Conservation (phyloP, 1,284 basidiomycete species). For the Rhodofomes roseus region DNA sequence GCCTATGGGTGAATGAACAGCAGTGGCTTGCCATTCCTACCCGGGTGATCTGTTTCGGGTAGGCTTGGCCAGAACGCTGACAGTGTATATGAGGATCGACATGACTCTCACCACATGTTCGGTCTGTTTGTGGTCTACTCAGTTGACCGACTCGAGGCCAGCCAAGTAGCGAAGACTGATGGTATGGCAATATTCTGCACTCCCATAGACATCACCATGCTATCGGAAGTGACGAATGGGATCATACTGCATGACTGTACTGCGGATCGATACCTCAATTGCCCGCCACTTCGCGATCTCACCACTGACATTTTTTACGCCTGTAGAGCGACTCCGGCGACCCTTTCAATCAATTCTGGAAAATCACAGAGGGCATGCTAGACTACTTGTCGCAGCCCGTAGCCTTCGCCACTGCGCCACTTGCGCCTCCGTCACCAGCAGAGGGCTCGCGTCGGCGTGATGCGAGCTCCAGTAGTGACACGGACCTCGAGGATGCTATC, state of each 20-base stretch:
- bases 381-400: slow-evolving; percentile 80
- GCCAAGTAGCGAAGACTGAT: no score
- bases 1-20: background rate
- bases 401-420: slow-evolving; percentile 77
- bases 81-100: background rate
- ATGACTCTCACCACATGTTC: no score
- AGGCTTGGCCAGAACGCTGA: background rate
- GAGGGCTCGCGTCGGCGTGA: slow-evolving; percentile 36
- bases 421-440: slow-evolving; percentile 37
- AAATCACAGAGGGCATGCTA: slow-evolving; percentile 76
- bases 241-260: no score
- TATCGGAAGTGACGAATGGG: no score
- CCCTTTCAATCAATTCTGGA: slow-evolving; percentile 84
- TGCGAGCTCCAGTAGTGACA: slow-evolving; percentile 55
- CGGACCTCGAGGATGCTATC: slow-evolving; percentile 57
- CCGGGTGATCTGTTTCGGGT: background rate
- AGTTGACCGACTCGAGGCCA: no score
- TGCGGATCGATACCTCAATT: background rate
- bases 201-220: no score
- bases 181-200: no score
- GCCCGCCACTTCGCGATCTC: background rate
- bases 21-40: background rate
- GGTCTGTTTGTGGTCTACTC: no score
- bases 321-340: slow-evolving; percentile 45
- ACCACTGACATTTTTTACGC: background rate